Percentiles rank a stretch among this genome's conserved stretches.
These are phyloP conservation scores for Cyclotella cryptica DNA, from an alignment of 108 stramenopile genomes.

Conservation along the genomic window DNA sequence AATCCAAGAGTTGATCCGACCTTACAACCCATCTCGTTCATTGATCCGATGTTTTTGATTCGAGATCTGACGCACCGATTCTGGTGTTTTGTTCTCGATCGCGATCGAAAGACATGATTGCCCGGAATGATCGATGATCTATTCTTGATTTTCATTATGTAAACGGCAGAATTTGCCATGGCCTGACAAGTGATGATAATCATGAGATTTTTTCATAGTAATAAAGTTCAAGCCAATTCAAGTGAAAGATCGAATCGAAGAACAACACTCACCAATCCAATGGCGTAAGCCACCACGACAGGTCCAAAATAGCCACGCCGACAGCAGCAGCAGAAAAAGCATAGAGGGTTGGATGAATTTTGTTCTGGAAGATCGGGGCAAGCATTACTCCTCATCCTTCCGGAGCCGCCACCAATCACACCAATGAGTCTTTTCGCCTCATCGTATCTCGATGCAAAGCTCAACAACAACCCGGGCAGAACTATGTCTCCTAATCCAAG, in stretches of 20 bases:
- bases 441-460: constrained; percentile 69
- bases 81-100: too few relatives aligned
- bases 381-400: constrained; percentile 44
- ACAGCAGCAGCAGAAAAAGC: constrained; percentile 45
- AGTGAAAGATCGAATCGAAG: too few relatives aligned
- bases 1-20: too few relatives aligned
- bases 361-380: constrained; percentile 24
- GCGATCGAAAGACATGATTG: too few relatives aligned
- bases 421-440: constrained; percentile 67
- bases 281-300: constrained; percentile 75
- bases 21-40: too few relatives aligned
- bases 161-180: constrained; percentile 82
- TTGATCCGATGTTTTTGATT: too few relatives aligned
- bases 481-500: constrained; percentile 93
- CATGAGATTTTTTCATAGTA: too few relatives aligned
- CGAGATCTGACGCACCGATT: too few relatives aligned
- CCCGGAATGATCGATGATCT: too few relatives aligned
- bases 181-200: not conserved
- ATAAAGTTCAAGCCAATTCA: too few relatives aligned
- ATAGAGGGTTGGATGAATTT: constrained; percentile 31
- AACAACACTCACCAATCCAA: constrained; percentile 54
- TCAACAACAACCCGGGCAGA: constrained; percentile 84
- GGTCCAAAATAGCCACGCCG: constrained; percentile 64
- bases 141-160: constrained; percentile 73
- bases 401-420: constrained; percentile 37